Base-by-base conservation (phyloP, 257 asterid species). In the Primulina eburnea region DNA sequence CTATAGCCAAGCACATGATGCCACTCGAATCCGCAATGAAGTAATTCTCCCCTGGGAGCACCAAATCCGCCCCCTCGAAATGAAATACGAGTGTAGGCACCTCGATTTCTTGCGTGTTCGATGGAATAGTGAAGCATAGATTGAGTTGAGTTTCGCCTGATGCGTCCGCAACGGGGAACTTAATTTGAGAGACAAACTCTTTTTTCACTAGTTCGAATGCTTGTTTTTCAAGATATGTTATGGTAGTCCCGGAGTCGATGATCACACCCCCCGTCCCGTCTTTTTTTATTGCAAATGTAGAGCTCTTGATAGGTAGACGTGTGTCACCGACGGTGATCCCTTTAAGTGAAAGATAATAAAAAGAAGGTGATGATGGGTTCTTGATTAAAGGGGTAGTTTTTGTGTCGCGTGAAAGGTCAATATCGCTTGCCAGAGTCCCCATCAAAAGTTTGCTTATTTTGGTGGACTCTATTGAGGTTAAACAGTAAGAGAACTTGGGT, bases 211-310 rank as follows among this genome's bases (percentile, higher is more conserved):
- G 20, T 17, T 69, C 80, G 63, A 85, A 89, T 5, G 86, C 89
- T 6, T 72, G 75, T 74, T 78, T 53, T 72, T 88, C 90, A 0
- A 92, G 34, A 52, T 89, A 92, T 0, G 97, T 86, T 20, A 92
- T 85, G 1, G 98, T 92, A 0, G 98, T 92, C 26, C 98, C 98
- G 1, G 97, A 92, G 67, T 92, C 98, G 21, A 92, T 86, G 18
- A 92, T 92, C 85, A 88, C 57, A n/a, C 98, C 97, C 0, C 98
- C 97, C 10, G 69, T 74, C 26, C 98, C 98, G 30, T 92, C 97
- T 0, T 64, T 47, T 1, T 80, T 79, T 75, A 88, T 82, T 66
- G 77, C 71, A 62, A 92, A 88, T 0, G 84, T 63, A 0, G 92
- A 79, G 53, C 79, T 71, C 40, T 83, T 47, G 74, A 89, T 84